Conservation (phyloP, 2,329 filamentous ascomycete genomes). For the Colletotrichum eleusines region DNA sequence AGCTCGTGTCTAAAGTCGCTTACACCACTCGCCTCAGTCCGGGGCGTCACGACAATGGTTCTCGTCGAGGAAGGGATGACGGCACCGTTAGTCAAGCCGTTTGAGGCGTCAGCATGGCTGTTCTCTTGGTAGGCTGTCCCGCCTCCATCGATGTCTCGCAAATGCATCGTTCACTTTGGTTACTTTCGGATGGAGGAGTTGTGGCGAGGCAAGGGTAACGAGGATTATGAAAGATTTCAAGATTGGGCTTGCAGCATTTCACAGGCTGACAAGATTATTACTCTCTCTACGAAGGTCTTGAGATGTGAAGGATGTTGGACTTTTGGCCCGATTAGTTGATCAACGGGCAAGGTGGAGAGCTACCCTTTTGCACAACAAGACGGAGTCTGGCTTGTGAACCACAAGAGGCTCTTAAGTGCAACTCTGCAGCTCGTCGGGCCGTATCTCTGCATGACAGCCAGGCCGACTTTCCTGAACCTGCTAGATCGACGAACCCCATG, state of each 20-base stretch:
- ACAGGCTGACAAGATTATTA: conserved; percentile 13
- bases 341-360: conserved; percentile 33
- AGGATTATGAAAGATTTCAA: conserved; percentile 31
- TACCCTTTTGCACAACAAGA: conserved; percentile 24
- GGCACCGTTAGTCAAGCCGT: conserved; percentile 26
- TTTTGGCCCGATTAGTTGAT: conserved; percentile 27
- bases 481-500: conserved; percentile 40
- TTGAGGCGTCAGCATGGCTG: conserved; percentile 16
- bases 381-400: conserved; percentile 20
- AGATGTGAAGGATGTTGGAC: conserved; percentile 9
- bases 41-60: conserved; percentile 29
- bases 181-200: conserved; percentile 4
- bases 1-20: conserved; percentile 40
- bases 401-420: conserved; percentile 38
- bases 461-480: conserved; percentile 33
- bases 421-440: conserved; percentile 30
- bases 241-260: conserved; percentile 32
- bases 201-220: conserved; percentile 14
- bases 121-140: conserved; percentile 38
- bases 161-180: conserved; percentile 39
- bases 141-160: conserved; percentile 42
- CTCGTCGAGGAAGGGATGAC: conserved; percentile 39
- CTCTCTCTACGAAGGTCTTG: conserved; percentile 6
- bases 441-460: conserved; percentile 36
- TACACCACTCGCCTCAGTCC: conserved; percentile 16